These are phyloP conservation scores for Sutorius australiensis DNA, from an alignment of 768 basidiomycete species.

Conservation along the genomic window DNA sequence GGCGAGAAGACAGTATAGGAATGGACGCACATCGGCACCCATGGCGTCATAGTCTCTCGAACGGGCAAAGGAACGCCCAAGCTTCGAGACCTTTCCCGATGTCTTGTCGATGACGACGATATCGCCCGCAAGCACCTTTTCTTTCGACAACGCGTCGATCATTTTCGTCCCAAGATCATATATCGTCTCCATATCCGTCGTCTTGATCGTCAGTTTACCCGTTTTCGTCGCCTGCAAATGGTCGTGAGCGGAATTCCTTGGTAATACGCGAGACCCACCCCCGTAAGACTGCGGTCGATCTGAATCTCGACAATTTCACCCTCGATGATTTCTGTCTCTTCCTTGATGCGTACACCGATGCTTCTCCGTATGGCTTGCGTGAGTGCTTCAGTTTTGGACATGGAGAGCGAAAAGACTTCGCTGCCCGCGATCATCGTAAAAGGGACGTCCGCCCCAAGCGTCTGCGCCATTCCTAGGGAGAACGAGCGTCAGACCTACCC, in stretches of 20 bases:
- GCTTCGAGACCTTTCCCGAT: slow-evolving; percentile 93
- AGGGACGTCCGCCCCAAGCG: slow-evolving; percentile 88
- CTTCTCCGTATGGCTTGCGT: slow-evolving; percentile 95
- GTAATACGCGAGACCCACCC: slow-evolving; percentile 47
- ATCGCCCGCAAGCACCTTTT: slow-evolving; percentile 93
- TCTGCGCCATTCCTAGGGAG: slow-evolving; percentile 87
- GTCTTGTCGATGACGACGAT: slow-evolving; percentile 97
- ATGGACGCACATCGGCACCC: slow-evolving; percentile 86
- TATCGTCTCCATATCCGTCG: slow-evolving; percentile 99
- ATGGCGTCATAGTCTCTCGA: slow-evolving; percentile 98
- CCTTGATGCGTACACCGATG: slow-evolving; percentile 96
- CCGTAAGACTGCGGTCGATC: slow-evolving; percentile 94
- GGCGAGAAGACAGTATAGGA: neutral
- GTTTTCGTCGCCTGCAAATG: slow-evolving; percentile 85
- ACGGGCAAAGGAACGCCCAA: slow-evolving; percentile 94
- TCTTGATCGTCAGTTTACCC: slow-evolving; percentile 95
- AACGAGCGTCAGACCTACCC: neutral
- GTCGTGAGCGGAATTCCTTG: neutral
- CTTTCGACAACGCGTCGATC: slow-evolving; percentile 96
- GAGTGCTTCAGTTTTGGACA: slow-evolving; percentile 97
- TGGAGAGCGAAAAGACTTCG: slow-evolving; percentile 96
- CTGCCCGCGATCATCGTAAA: slow-evolving; percentile 98
- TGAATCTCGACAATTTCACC: slow-evolving; percentile 99
- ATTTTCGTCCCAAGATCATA: slow-evolving; percentile 99
- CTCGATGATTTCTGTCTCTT: slow-evolving; percentile 96